Evolutionary conservation across 345 rosid species (phyloP).

Genomic region (Corchorus olitorius): DNA sequence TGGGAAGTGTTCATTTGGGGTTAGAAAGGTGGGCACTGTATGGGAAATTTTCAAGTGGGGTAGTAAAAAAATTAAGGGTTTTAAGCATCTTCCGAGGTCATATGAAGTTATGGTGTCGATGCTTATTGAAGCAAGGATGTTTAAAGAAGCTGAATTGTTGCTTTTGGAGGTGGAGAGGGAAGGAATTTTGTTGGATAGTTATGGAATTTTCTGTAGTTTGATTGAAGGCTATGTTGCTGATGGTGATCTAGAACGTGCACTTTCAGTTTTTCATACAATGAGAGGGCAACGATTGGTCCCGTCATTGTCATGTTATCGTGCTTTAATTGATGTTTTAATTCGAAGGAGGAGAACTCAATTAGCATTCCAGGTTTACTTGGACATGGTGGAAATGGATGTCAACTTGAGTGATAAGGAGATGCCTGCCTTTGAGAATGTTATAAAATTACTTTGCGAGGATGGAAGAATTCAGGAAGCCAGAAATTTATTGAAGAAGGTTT

Average conservation of each 20-base stretch:
- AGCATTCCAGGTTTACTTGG: conserved; percentile 54
- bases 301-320: conserved; percentile 41
- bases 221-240: conserved; percentile 45
- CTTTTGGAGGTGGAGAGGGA: conserved; percentile 46
- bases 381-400: conserved; percentile 46
- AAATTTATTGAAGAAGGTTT: conserved; percentile 54
- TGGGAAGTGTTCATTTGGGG: conserved; percentile 35
- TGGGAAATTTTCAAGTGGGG: conserved; percentile 68
- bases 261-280: conserved; percentile 57
- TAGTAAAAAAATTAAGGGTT: conserved; percentile 41
- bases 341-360: conserved; percentile 42
- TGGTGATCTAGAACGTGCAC: conserved; percentile 55
- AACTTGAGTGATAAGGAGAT: conserved; percentile 31
- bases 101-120: conserved; percentile 59
- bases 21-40: conserved; percentile 57
- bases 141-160: conserved; percentile 60
- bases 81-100: conserved; percentile 57
- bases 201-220: conserved; percentile 46
- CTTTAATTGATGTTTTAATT: conserved; percentile 51
- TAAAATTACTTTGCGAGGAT: conserved; percentile 59
- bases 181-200: conserved; percentile 45
- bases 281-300: conserved; percentile 45
- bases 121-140: conserved; percentile 57
- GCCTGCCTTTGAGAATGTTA: conserved; percentile 42
- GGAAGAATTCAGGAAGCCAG: conserved; percentile 69